Conservation (phyloP, 2,329 filamentous ascomycete genomes). For the Purpureocillium lavendulum region DNA sequence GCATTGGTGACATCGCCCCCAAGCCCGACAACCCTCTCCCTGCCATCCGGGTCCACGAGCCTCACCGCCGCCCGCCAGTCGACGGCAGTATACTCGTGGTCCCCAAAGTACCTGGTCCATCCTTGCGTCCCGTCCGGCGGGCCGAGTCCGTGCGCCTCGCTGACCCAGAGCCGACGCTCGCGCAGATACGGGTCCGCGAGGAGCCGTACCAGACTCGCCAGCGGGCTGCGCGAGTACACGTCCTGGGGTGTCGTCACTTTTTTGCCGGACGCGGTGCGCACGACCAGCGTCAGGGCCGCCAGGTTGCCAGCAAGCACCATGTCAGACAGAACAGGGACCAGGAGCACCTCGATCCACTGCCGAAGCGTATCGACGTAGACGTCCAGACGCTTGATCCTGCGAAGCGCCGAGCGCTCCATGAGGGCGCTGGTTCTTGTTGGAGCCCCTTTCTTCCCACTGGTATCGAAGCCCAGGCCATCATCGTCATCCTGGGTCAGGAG, state of each 20-base stretch:
- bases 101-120: constrained; percentile 10
- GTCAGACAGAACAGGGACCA: constrained; percentile 20
- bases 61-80: constrained; percentile 22
- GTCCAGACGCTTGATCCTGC: constrained; percentile 17
- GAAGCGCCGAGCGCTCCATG: constrained; percentile 13
- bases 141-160: constrained; percentile 20
- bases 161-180: constrained; percentile 27
- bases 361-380: constrained; percentile 20
- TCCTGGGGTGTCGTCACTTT: no score
- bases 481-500: no score
- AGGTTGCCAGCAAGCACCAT: constrained; percentile 22
- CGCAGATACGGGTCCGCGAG: constrained; percentile 37
- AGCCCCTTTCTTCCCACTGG: no score
- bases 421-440: constrained; percentile 7
- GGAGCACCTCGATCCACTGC: constrained; percentile 19
- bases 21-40: constrained; percentile 11
- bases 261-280: not conserved
- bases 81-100: no score
- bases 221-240: constrained; percentile 18
- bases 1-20: not conserved
- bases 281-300: constrained; percentile 12
- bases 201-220: constrained; percentile 28
- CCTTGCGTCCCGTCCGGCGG: not conserved
- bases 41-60: constrained; percentile 20
- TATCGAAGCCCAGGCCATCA: no score